Percentiles rank a stretch among this genome's conserved stretches.
Conservation (phyloP, 2,329 filamentous ascomycete genomes). For the Pleomassaria siparia region DNA sequence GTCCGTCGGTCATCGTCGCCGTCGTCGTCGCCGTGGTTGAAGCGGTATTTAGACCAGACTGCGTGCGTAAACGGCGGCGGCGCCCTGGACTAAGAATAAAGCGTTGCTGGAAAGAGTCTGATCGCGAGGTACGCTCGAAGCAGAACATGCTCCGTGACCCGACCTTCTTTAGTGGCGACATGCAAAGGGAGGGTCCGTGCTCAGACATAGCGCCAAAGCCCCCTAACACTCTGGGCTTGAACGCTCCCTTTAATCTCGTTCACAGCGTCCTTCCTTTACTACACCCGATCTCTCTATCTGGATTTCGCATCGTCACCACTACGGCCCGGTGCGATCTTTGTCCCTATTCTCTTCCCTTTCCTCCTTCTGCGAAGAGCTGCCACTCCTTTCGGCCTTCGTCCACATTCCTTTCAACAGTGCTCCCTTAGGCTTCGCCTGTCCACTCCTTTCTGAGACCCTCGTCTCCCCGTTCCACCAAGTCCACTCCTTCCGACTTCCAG, state of each 20-base stretch:
- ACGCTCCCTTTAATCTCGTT: constrained; percentile 38
- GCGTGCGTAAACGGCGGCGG: background rate
- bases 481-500: constrained; percentile 26
- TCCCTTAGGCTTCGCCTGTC: constrained; percentile 42
- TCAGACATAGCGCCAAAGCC: too few species aligned
- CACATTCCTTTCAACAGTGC: constrained; percentile 40
- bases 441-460: constrained; percentile 40
- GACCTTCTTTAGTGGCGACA: too few species aligned
- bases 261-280: constrained; percentile 34
- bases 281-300: constrained; percentile 34
- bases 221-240: too few species aligned
- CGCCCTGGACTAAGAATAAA: background rate
- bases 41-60: too few species aligned
- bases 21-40: too few species aligned
- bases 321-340: constrained; percentile 41
- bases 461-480: constrained; percentile 14
- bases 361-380: constrained; percentile 44
- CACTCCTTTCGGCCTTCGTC: constrained; percentile 47
- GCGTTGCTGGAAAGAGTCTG: background rate
- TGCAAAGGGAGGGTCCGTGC: too few species aligned
- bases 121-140: background rate
- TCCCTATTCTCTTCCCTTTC: constrained; percentile 39
- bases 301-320: constrained; percentile 38
- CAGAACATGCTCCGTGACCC: too few species aligned
- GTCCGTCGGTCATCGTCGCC: too few species aligned